Base-by-base conservation (phyloP, 2,329 filamentous ascomycete species). In the Calonectria pseudoreteaudii region DNA sequence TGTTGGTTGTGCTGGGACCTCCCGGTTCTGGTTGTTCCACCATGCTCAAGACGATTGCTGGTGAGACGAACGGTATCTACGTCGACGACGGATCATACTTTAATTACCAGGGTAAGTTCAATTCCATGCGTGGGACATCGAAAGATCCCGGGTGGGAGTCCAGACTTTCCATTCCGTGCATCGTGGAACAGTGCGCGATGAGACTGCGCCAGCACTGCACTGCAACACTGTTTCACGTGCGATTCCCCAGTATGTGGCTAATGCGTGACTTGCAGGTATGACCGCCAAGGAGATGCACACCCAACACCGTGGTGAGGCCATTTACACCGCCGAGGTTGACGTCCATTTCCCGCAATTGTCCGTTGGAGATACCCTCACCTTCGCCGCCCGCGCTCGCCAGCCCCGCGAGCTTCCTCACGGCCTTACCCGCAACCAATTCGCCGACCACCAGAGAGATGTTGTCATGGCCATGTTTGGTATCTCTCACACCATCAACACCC, bases 321-420 rank as follows among this genome's bases (percentile, higher is more conserved):
- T 97, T 82, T 97, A 97, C 85, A 96, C 94, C 0, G 94, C 94
- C 73, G 94, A 97, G 83, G 93, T 94, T 44, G 95, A 97, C 82
- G 93, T 94, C 6, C 94, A 96, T 84, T 96, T 96, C 81, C 93
- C 94, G 16, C 90, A 93, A 85, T 85, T 97, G 79, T 92, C 91
- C 2, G 94, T 96, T 53, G 94, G 94, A 66, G 93, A 96, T 79
- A 97, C 94, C 1, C 88, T 96, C 60, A 93, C 91, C 69, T 96
- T 96, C 75, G 94, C 94, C 23, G 94, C 94, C 5, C 88, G 91
- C 23, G 93, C 94, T 8, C 89, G 93, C 70, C 90, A 93, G 65
- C 93, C 93, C 3, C 89, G 90, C 52, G 79, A 89, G 38, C 87
- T 93, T 3, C 92, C 93, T 6, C 86, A 88, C 10, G 92, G 92